phyloP scores from a whole-genome alignment of 148 eudicot species.

The Dysphania ambrosioides region DNA sequence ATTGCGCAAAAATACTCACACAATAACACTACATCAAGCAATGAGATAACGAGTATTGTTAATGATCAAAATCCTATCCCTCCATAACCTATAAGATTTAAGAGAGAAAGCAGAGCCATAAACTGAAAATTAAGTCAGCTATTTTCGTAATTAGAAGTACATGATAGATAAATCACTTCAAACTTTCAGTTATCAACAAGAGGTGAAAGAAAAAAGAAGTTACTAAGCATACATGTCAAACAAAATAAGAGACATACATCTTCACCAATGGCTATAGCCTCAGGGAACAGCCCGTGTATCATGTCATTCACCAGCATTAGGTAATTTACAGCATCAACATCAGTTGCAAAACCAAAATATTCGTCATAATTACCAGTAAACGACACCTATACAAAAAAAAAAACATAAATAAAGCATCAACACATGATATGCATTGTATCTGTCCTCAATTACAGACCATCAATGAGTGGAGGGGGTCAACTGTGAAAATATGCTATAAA shows the following conservation, averaged over 20 bases:
- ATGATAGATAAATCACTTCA: background rate
- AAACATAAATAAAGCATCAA: background rate
- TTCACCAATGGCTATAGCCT: slow-evolving; percentile 87
- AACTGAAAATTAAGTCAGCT: background rate
- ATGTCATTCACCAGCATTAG: slow-evolving; percentile 97
- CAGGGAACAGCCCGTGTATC: slow-evolving; percentile 87
- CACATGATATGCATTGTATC: no score
- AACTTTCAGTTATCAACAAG: background rate
- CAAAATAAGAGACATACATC: slow-evolving; percentile 58
- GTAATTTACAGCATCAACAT: slow-evolving; percentile 94
- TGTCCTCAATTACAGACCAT: background rate
- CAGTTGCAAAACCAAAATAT: slow-evolving; percentile 84
- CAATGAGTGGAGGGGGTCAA: background rate
- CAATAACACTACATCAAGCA: background rate
- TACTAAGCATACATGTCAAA: background rate
- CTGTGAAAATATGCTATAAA: background rate
- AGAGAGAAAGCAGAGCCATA: background rate
- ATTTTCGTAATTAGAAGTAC: background rate
- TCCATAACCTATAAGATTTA: background rate
- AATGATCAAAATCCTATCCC: background rate
- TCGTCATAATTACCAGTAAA: slow-evolving; percentile 93
- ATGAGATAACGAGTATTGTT: background rate
- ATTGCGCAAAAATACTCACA: background rate
- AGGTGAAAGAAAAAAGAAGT: slow-evolving; percentile 9
- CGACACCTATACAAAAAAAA: slow-evolving; percentile 39